Evolutionary conservation across 768 basidiomycete genomes (phyloP), one percentile per base, ranked within the genome.

Genomic region (Suillus paluster): DNA sequence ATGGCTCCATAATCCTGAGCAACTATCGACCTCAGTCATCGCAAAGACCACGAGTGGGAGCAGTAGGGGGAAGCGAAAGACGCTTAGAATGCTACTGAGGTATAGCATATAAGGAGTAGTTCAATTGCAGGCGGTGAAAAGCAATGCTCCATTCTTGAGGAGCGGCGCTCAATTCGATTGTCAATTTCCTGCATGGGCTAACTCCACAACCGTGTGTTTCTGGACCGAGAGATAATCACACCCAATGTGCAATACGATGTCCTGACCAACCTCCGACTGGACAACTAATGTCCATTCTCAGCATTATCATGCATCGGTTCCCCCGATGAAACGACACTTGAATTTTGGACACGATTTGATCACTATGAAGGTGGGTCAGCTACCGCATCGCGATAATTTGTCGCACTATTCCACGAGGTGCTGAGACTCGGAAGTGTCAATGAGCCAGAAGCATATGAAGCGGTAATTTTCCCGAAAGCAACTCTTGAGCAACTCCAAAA

Each of bases 1-100:
- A 71, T 60, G 1, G 69, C 9, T 33, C 70, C 70, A 58, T 65
- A 67, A 41, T 66, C 62, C 4, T 58, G 27, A 15, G 41, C n/a
- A 34, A 67, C n/a, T 8, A 11, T 65, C 23, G 9, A 30, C 45
- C 38, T 9, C 8, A 12, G 44, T 21, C 69, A 66, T 66, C 50
- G 10, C 14, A 19, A 60, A 42, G 57, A 27, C 21, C 15, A 12
- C 41, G 34, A 36, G 46, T 5, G 34, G n/a, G 52, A 12, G 53
- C 21, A 30, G 21, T 33, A n/a, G 58, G 23, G 33, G 14, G 27
- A 36, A 44, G 34, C 30, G 44, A 59, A 58, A 59, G 34, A 44
- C n/a, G 46, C 39, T 33, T 25, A 17, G 5, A 11, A 23, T 19
- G 17, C 23, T 17, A 10, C 36, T 10, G 11, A 9, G 55, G 25